These are phyloP conservation scores for Selenicereus undatus DNA, from an alignment of 148 eudicot genomes.

Conservation along the genomic window DNA sequence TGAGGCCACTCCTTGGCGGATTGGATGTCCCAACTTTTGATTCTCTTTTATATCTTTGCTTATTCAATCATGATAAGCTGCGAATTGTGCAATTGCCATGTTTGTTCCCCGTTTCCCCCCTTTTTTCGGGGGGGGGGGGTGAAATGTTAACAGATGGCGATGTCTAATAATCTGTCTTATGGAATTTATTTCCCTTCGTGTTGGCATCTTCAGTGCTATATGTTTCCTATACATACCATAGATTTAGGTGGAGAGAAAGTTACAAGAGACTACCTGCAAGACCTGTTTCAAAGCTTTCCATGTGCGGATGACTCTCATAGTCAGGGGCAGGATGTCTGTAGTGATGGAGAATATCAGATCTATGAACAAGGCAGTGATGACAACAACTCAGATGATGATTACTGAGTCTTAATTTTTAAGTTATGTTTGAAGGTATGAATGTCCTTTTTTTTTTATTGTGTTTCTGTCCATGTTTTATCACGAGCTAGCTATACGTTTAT, in stretches of 20 bases:
- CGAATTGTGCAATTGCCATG: too few relatives aligned
- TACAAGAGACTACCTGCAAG: conserved; percentile 75
- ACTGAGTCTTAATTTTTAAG: not conserved
- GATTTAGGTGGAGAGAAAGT: conserved; percentile 55
- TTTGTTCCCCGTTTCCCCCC: too few relatives aligned
- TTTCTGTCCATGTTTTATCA: not conserved
- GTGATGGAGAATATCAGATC: conserved; percentile 74
- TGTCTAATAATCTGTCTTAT: not conserved
- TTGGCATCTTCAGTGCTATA: not conserved
- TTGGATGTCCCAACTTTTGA: not conserved
- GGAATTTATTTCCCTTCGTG: not conserved
- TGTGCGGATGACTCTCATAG: conserved; percentile 29
- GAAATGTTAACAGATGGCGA: not conserved
- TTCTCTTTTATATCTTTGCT: not conserved
- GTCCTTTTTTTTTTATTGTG: not conserved
- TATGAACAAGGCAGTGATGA: conserved; percentile 72
- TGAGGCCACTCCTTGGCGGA: not conserved
- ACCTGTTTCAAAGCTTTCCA: conserved; percentile 84
- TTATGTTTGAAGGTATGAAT: not conserved
- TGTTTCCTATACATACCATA: conserved; percentile 43
- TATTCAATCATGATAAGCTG: not conserved
- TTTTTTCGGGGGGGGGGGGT: not conserved
- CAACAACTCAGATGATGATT: conserved; percentile 57
- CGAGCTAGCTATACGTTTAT: not conserved
- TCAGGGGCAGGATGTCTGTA: conserved; percentile 37